A percentile compares a stretch with the other conserved stretches of the same genome.
Evolutionary conservation across 371 early-diverging fungal species (phyloP).

Genomic region (Mucor lusitanicus): DNA sequence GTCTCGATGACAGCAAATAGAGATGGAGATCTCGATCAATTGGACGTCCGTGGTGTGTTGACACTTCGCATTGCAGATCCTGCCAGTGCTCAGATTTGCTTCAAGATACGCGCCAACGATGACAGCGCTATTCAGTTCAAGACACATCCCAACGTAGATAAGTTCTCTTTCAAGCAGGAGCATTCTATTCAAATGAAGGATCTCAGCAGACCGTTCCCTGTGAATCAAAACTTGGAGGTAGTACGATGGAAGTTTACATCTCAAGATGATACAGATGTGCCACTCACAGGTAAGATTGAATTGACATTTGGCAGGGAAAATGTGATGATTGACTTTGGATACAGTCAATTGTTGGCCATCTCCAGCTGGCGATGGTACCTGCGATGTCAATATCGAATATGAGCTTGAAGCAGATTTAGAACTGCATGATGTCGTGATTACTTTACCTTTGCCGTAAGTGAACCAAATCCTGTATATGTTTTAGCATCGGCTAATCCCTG

Average conservation of each 20-base stretch:
- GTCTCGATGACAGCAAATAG: slow-evolving; percentile 77
- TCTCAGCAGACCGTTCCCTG: slow-evolving; percentile 80
- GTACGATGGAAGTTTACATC: slow-evolving; percentile 87
- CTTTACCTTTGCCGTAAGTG: slow-evolving; percentile 88
- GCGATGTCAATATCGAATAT: slow-evolving; percentile 95
- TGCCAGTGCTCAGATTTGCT: slow-evolving; percentile 55
- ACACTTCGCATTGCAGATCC: slow-evolving; percentile 77
- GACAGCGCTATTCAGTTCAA: slow-evolving; percentile 78
- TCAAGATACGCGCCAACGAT: slow-evolving; percentile 53
- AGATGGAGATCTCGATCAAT: slow-evolving; percentile 88
- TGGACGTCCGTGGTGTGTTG: slow-evolving; percentile 93
- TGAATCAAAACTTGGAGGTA: slow-evolving; percentile 82
- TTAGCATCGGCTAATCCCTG: not conserved
- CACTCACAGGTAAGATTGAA: slow-evolving; percentile 69
- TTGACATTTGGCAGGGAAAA: not conserved
- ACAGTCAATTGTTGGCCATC: slow-evolving; percentile 97
- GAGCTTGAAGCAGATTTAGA: slow-evolving; percentile 80
- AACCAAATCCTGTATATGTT: too few species aligned
- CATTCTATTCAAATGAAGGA: slow-evolving; percentile 80
- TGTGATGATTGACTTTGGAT: not conserved
- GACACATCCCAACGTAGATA: slow-evolving; percentile 97
- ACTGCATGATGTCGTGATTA: slow-evolving; percentile 82
- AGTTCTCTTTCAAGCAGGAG: slow-evolving; percentile 73
- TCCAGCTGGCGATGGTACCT: slow-evolving; percentile 81
- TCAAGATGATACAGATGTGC: slow-evolving; percentile 82